phyloP scores from a whole-genome alignment of 371 early-diverging fungal species.

The Gilbertella persicaria region DNA sequence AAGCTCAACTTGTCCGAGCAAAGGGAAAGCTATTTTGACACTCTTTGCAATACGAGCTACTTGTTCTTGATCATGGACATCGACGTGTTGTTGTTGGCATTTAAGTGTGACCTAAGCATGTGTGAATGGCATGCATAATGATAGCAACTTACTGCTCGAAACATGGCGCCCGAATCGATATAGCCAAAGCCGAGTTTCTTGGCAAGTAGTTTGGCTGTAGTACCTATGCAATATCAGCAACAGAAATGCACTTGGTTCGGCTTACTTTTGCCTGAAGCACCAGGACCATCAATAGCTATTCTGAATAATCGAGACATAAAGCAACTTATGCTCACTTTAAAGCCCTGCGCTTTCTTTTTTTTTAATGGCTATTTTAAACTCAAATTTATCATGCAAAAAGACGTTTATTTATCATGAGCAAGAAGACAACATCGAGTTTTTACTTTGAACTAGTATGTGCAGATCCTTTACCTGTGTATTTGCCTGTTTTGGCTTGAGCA shows the following conservation, averaged over 20 bases:
- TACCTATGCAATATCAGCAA: conserved; percentile 43
- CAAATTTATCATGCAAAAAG: too few relatives aligned
- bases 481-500: too few relatives aligned
- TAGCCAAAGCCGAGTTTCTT: conserved; percentile 73
- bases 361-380: neutral
- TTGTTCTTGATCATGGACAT: conserved; percentile 27
- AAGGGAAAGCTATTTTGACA: conserved; percentile 30
- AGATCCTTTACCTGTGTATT: too few relatives aligned
- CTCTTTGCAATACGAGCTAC: conserved; percentile 30
- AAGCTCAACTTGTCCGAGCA: conserved; percentile 51
- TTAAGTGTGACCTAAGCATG: conserved; percentile 56
- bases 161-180: conserved; percentile 82
- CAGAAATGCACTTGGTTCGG: neutral
- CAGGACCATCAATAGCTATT: conserved; percentile 94
- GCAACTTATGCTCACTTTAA: too few relatives aligned
- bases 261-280: conserved; percentile 91
- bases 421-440: too few relatives aligned
- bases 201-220: conserved; percentile 76
- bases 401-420: too few relatives aligned
- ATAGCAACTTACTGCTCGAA: conserved; percentile 65
- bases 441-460: too few relatives aligned
- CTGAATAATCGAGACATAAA: conserved; percentile 58
- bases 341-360: neutral
- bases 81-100: conserved; percentile 42
- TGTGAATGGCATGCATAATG: too few relatives aligned